These are phyloP conservation scores for Paxillus rubicundulus DNA, from an alignment of 768 basidiomycete genomes.

Conservation along the genomic window DNA sequence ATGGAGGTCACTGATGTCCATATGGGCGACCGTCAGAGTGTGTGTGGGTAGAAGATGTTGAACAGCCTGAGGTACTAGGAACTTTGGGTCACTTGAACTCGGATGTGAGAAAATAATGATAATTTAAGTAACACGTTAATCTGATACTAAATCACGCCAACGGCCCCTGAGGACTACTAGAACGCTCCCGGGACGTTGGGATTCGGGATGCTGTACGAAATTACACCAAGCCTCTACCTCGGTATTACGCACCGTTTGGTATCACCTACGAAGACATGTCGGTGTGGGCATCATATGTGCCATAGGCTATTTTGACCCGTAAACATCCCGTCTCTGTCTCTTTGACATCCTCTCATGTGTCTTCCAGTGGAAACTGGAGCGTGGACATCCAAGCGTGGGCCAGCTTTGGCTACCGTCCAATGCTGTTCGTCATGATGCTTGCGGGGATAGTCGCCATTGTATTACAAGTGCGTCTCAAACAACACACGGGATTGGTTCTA, in stretches of 20 bases:
- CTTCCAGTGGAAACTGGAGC: constrained; percentile 39
- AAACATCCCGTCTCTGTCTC: neutral
- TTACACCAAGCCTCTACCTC: neutral
- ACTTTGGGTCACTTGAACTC: too few relatives aligned
- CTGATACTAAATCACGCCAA: neutral
- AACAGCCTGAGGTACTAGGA: too few relatives aligned
- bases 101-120: too few relatives aligned
- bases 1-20: constrained; percentile 65
- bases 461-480: constrained; percentile 33
- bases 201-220: neutral
- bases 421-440: constrained; percentile 46
- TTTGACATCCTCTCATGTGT: neutral
- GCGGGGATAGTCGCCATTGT: constrained; percentile 45
- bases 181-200: too few relatives aligned
- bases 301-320: constrained; percentile 39
- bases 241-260: constrained; percentile 11
- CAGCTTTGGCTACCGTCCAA: constrained; percentile 42
- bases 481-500: neutral
- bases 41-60: too few relatives aligned
- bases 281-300: constrained; percentile 40
- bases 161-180: too few relatives aligned
- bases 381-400: constrained; percentile 44
- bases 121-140: too few relatives aligned
- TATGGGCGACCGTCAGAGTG: constrained; percentile 9
- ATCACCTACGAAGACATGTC: constrained; percentile 34